These are phyloP conservation scores for Candida tetrigidarum DNA, from an alignment of 1,139 yeast genomes.

Conservation along the genomic window DNA sequence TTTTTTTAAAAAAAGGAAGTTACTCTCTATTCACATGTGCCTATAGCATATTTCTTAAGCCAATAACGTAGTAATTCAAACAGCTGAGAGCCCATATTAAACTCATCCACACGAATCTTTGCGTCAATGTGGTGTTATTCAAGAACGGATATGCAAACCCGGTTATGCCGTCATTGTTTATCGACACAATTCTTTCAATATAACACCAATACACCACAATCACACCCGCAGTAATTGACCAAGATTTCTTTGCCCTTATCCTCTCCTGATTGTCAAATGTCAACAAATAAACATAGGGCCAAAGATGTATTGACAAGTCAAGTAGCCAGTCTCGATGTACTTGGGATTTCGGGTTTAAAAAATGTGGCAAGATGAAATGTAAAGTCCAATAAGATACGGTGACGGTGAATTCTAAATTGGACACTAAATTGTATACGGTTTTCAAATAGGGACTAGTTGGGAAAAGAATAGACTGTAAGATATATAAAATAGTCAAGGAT, in stretches of 20 bases:
- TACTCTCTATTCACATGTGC: no score
- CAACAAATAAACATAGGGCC: constrained; percentile 23
- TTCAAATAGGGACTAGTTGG: constrained; percentile 4
- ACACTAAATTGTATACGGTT: constrained; percentile 16
- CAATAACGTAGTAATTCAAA: constrained; percentile 13
- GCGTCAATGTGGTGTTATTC: constrained; percentile 13
- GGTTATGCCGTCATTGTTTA: constrained; percentile 13
- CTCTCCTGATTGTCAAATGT: constrained; percentile 10
- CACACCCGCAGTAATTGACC: constrained; percentile 11
- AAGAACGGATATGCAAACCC: constrained; percentile 27
- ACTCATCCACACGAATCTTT: constrained; percentile 13
- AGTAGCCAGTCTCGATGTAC: constrained; percentile 20
- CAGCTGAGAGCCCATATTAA: constrained; percentile 13
- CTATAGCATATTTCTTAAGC: constrained; percentile 9
- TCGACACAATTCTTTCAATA: constrained; percentile 15
- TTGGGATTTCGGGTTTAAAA: constrained; percentile 22
- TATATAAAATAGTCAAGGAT: constrained; percentile 12
- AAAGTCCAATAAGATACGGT: constrained; percentile 29
- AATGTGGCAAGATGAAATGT: constrained; percentile 21
- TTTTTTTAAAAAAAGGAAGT: no score
- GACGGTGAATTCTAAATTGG: constrained; percentile 27
- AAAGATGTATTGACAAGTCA: constrained; percentile 28
- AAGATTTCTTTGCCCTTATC: constrained; percentile 4
- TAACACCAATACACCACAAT: constrained; percentile 14
- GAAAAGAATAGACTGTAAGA: constrained; percentile 3